Evolutionary conservation across 305 asterid species (phyloP), one percentile per base, ranked within the genome.

Genomic region (Rubia peregrina): DNA sequence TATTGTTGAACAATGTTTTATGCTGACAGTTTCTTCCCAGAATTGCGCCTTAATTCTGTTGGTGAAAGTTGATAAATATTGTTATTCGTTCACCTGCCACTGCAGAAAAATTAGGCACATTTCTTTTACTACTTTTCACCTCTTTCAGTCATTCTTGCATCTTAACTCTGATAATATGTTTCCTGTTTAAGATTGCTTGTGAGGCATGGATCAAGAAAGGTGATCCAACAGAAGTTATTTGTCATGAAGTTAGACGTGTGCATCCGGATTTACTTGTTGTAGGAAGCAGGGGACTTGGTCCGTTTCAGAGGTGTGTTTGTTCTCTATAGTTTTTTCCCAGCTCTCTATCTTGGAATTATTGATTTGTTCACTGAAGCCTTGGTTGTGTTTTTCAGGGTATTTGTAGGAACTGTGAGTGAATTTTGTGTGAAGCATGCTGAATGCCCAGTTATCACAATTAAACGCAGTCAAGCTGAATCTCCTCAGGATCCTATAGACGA

Each of bases 321-420:
- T 62, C 10, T 19, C 24, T 56, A 53, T 7, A 13, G 26, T 36
- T 40, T 65, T 21, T 65, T 53, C 30, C 40, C 14, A 36, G 12
- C 12, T 44, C 30, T 41, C 10, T 40, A 22, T 8, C 57, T 38
- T 57, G 44, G 56, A 30, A 21, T 5, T 38, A n/a, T 65, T 53
- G 51, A 21, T 21, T 33, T 33, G 61, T n/a, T 69, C 51, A 69
- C 41, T 67, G 22, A 36, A 16, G 21, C 65, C 38, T 44, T 67
- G 36, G 9, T 14, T n/a, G 10, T 13, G 21, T 46, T 75, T 75
- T 82, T 75, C 83, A 89, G 97, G 86, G 96, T 91, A 44, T 88
- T 91, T 44, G 95, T 91, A 71, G 97, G 97, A 79, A 91, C 91
- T 67, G 97, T 91, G 81, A 91, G 97, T 75, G 97, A 89, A 69